Evolutionary conservation across 805 yeast genomes (phyloP).

Genomic region (Candida insectorum): DNA sequence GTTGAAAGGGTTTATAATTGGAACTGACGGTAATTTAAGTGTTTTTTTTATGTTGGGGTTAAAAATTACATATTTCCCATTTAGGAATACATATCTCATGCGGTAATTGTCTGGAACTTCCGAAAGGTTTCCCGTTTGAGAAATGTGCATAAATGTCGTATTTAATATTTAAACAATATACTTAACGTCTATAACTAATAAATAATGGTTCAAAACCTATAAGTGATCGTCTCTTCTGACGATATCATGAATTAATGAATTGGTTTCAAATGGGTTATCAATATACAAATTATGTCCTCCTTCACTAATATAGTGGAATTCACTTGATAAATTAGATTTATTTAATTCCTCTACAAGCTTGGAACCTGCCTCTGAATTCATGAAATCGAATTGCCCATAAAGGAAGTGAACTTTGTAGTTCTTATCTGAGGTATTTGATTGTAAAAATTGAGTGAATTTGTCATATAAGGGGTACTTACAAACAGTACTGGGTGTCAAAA

Average conservation of each 20-base stretch:
- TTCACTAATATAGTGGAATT: conserved; percentile 24
- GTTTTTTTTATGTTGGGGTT: no score
- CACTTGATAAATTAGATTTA: conserved; percentile 13
- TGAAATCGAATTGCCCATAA: conserved; percentile 75
- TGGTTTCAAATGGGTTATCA: conserved; percentile 44
- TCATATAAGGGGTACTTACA: conserved; percentile 68
- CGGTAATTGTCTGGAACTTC: no score
- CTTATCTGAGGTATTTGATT: conserved; percentile 10
- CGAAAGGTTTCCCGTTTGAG: no score
- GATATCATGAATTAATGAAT: conserved; percentile 20
- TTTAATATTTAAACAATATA: no score
- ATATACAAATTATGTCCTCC: conserved; percentile 45
- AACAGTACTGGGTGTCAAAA: conserved; percentile 55
- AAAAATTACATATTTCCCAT: no score
- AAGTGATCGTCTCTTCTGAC: conserved; percentile 3
- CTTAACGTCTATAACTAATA: no score
- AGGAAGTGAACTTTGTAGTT: conserved; percentile 41
- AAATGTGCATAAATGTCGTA: no score
- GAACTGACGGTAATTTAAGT: no score
- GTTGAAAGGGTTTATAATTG: no score
- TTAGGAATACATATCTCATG: no score
- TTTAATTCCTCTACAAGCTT: conserved; percentile 25
- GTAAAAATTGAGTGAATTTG: conserved; percentile 36
- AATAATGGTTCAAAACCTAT: background rate
- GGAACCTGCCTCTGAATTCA: conserved; percentile 57